Evolutionary conservation across 2,329 filamentous ascomycete genomes (phyloP), one percentile per base, ranked within the genome.

Genomic region (Pyricularia sp.): DNA sequence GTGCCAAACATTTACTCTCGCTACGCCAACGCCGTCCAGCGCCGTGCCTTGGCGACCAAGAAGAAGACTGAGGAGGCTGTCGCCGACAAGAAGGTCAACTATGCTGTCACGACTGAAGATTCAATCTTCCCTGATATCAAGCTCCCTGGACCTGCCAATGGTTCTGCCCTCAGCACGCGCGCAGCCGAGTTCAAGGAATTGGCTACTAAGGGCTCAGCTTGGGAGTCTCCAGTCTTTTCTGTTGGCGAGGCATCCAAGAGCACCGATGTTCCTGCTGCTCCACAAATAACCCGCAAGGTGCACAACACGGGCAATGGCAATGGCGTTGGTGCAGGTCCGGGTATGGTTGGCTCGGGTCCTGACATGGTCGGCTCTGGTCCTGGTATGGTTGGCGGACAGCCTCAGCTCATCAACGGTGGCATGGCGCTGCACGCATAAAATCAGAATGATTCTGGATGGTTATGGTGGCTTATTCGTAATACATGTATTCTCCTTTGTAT

Each of bases 191-290:
- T 96, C 83, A 91, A 87, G 78, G 86, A 97, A 26, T 82, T 96
- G 66, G 91, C 93, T 9, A 81, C 81, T 69, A 91, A 94, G 84
- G 94, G 94, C 64, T 90, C 96, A 65, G 88, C 87, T 75, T 99
- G 94, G 94, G 89, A 96, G 81, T 96, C 90, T 67, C 91, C 93
- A 10, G 86, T 99, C 72, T 99, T 99, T 80, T 88, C 86, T 66
- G 88, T 97, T 70, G 93, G 94, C 62, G 83, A 79, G 59, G 92
- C 93, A 12, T 80, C 84, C 65, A 87, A 88, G 77, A 91, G 90
- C 57, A 82, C 78, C 28, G 84, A 89, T 71, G 82, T 97, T 59
- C 92, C 93, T 1, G 73, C 72, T n/a, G 78, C 81, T 2, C 82
- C 82, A 28, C 73, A 76, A 65, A 76, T 86, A 13, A 75, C 77